A percentile compares a stretch with the other conserved stretches of the same genome.
Conservation (phyloP, 2,329 filamentous ascomycete genomes). For the Hypomyces perniciosus region DNA sequence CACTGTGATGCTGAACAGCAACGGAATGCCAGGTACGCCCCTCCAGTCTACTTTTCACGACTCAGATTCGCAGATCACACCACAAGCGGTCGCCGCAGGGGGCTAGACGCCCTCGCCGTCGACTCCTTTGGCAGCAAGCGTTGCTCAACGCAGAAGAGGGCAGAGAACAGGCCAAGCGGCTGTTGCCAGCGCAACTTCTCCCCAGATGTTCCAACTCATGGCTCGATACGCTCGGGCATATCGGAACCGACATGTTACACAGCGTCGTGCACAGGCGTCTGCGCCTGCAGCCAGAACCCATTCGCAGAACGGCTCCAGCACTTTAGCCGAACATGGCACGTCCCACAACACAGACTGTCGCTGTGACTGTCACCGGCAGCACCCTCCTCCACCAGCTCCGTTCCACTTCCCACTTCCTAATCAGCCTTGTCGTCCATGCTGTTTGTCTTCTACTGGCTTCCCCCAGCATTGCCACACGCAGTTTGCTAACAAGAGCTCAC, state of each 20-base stretch:
- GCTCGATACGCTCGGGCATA: too few relatives aligned
- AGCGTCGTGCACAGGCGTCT: too few relatives aligned
- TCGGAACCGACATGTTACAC: too few relatives aligned
- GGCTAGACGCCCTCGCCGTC: conserved; percentile 4
- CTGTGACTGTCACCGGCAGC: too few relatives aligned
- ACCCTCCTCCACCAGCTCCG: neutral
- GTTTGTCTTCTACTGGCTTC: neutral
- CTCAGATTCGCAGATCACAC: conserved; percentile 12
- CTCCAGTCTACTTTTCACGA: neutral
- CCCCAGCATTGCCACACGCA: neutral
- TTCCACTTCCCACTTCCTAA: neutral
- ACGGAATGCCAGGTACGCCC: conserved; percentile 30
- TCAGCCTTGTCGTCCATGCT: neutral
- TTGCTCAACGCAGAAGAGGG: neutral
- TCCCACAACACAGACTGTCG: too few relatives aligned
- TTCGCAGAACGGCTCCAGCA: too few relatives aligned
- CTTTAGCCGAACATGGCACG: too few relatives aligned
- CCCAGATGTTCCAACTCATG: neutral
- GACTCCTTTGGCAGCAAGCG: neutral
- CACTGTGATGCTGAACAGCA: conserved; percentile 44
- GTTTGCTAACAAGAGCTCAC: conserved; percentile 53
- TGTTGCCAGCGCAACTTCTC: neutral
- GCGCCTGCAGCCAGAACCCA: too few relatives aligned
- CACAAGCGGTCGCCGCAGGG: neutral
- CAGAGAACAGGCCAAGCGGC: conserved; percentile 1